Base-by-base conservation (phyloP, 768 basidiomycete species). In the Albatrellus ellisii region DNA sequence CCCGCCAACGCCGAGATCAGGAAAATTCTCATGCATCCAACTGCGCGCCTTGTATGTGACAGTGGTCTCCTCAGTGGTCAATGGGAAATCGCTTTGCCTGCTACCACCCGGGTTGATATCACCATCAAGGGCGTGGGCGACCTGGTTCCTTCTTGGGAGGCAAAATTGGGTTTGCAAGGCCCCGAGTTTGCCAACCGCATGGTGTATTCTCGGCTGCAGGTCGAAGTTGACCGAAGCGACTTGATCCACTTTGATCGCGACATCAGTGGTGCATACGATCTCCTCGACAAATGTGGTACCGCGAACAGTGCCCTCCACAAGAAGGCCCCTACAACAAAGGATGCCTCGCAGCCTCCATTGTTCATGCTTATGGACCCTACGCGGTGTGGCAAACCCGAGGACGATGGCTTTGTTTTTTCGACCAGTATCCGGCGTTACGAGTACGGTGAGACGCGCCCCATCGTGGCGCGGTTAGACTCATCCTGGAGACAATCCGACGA, bases 291-390 rank as follows among this genome's bases (percentile, higher is more conserved):
- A 55, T 97, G 92, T 44, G 90, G 91, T 6, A 88, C 87, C 2
- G 88, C 92, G 6, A 88, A 84, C 55, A 70, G 72, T 20, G 82
- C 83, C 17, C 65, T 97, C 36, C 89, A 94, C 60, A 78, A 74
- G 59, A 79, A 73, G 48, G 55, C 66, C 18, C 38, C 57, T 12
- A 58, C 59, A 8, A 42, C 57, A 0, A 66, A 63, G n/a, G 74
- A 77, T n/a, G 50, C 42, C 2, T 54, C 59, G 6, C 59, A 75
- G 22, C 78, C 81, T 0, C 72, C 80, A 0, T 55, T 95, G 9
- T 89, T 78, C 59, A 64, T 87, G 66, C 70, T 95, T 52, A 73
- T 95, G 51, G 89, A 95, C 55, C 89, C 91, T 11, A 78, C 82
- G 26, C 75, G 90, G 1, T 73, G 68, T 40, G 88, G 86, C 3